Evolutionary conservation across 768 basidiomycete genomes (phyloP).

Genomic region (Auricularia sp.): DNA sequence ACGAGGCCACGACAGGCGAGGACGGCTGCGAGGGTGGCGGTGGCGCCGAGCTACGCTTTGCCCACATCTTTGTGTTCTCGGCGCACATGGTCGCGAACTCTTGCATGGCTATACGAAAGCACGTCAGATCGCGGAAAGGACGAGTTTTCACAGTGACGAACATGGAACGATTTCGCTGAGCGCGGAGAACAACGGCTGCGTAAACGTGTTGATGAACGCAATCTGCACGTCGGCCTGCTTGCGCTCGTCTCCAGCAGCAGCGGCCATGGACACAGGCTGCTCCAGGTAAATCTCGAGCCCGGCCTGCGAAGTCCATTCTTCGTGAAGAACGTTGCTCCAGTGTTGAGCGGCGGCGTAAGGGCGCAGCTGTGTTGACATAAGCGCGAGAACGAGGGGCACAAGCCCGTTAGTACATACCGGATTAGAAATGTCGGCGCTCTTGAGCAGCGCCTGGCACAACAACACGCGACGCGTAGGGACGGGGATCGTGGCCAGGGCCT

Average conservation of each 20-base stretch:
- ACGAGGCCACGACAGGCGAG: conserved; percentile 20
- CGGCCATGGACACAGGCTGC: conserved; percentile 51
- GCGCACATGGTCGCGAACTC: conserved; percentile 57
- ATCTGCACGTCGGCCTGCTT: conserved; percentile 77
- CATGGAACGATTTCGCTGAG: conserved; percentile 66
- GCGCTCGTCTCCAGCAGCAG: conserved; percentile 43
- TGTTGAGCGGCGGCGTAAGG: conserved; percentile 38
- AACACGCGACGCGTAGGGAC: conserved; percentile 46
- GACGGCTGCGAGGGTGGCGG: conserved; percentile 1
- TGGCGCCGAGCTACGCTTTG: conserved; percentile 31
- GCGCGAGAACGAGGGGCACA: no score
- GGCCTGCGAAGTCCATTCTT: conserved; percentile 89
- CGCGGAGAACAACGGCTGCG: conserved; percentile 72
- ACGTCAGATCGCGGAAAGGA: background rate
- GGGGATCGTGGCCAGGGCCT: conserved; percentile 22
- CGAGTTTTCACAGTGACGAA: conserved; percentile 33
- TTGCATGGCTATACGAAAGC: conserved; percentile 43
- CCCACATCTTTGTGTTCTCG: conserved; percentile 64
- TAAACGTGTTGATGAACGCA: conserved; percentile 77
- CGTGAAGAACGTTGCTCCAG: conserved; percentile 82
- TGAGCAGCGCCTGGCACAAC: conserved; percentile 84
- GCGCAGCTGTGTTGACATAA: conserved; percentile 37
- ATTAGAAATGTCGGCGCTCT: conserved; percentile 98
- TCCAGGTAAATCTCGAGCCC: conserved; percentile 71
- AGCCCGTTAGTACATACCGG: conserved; percentile 27